Evolutionary conservation across 805 yeast species (phyloP).

Genomic region (Zygoascus biomembranicola): DNA sequence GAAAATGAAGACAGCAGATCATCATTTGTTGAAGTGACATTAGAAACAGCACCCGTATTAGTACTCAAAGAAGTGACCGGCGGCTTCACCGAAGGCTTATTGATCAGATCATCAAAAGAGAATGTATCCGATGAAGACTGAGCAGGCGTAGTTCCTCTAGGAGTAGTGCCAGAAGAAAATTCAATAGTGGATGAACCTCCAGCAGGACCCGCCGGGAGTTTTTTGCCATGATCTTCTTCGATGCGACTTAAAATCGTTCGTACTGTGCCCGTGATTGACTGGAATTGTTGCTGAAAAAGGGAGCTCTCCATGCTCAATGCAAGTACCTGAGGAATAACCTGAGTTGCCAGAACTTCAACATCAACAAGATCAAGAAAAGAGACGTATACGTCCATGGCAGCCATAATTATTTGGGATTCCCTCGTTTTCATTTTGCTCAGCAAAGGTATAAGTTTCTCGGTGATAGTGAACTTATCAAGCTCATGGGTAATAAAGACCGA

Average conservation of each 20-base stretch:
- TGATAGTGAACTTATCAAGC: conserved; percentile 61
- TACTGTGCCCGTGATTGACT: conserved; percentile 32
- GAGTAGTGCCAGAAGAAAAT: not conserved
- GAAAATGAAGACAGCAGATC: not conserved
- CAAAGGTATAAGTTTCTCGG: conserved; percentile 76
- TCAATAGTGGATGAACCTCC: not conserved
- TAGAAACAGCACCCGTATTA: not conserved
- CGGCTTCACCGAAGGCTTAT: not conserved
- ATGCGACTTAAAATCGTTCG: conserved; percentile 36
- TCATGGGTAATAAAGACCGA: conserved; percentile 39
- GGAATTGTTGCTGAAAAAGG: conserved; percentile 36
- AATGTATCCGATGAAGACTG: conserved; percentile 5
- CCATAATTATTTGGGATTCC: conserved; percentile 53
- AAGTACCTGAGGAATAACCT: conserved; percentile 47
- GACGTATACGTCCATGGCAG: conserved; percentile 38
- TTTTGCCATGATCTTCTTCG: conserved; percentile 36
- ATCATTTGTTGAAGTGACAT: not conserved
- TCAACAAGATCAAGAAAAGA: conserved; percentile 32
- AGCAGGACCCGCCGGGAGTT: conserved; percentile 17
- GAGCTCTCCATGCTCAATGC: conserved; percentile 40
- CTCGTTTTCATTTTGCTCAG: conserved; percentile 68
- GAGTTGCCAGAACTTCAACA: conserved; percentile 44
- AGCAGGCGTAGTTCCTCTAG: conserved; percentile 2
- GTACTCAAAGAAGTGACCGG: not conserved
- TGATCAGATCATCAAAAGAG: not conserved